Evolutionary conservation across 352 stramenopile genomes (phyloP), one percentile per base, ranked within the genome.

Genomic region (Blastocystis sp.): DNA sequence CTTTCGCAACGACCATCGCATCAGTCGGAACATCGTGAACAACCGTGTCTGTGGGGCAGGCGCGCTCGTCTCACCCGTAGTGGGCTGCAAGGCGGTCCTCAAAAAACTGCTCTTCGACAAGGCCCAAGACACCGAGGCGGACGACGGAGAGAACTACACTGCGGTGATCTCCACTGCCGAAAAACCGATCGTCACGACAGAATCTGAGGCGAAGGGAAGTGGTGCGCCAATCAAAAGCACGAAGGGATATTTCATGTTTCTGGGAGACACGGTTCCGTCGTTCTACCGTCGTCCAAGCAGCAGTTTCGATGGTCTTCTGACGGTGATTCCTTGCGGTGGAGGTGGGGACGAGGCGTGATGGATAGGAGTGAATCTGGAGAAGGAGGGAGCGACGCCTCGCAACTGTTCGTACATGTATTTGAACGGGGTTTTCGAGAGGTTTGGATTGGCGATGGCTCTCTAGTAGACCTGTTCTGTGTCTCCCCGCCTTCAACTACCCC

Each of bases 351-450:
- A 34, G 34, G 16, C 18, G 20, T 81, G 11, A n/a, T 16, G 13
- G 7, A n/a, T 20, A 81, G 70, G 70, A 13, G 43, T 81, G 2
- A 43, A 63, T 39, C 43, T 81, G 26, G n/a, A 62, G 26, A 43
- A 62, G 55, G 70, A 81, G 45, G 70, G 70, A 13, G 50, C 41
- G 6, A 11, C 37, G 4, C 39, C 70, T 20, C 70, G 43, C 0
- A 81, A 81, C 50, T 81, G 70, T 26, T 37, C 70, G 30, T 81
- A 81, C 37, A 63, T 81, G 39, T 81, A 81, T 43, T 34, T 81
- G 70, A 81, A 81, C 9, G 70, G 70, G 41, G 45, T 81, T 63
- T 81, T 50, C 37, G 70, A 81, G 70, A 81, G 65, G 70, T 81
- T 11, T 5, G 39, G 9, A 39, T 43, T 24, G 6, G 9, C 18